phyloP scores from a whole-genome alignment of 1,139 yeast genomes.

The Meyerozyma sp. region DNA sequence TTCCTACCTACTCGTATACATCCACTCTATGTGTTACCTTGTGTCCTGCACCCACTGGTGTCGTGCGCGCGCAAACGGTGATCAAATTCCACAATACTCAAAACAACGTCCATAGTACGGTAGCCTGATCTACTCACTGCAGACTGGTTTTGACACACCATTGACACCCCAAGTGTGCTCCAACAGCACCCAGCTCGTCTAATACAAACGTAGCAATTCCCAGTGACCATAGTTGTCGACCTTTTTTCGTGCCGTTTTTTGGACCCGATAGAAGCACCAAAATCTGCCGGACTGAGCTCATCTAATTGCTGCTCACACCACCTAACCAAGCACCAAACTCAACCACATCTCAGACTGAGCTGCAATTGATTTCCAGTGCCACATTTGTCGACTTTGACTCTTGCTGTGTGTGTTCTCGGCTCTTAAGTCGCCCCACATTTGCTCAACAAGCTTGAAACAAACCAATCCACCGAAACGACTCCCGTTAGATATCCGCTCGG shows the following conservation, averaged over 20 bases:
- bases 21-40: not conserved
- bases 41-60: not conserved
- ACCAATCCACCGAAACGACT: too few species aligned
- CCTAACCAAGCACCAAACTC: too few species aligned
- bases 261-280: not conserved
- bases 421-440: too few species aligned
- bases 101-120: not conserved
- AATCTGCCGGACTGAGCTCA: not conserved
- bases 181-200: not conserved
- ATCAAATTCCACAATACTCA: slow-evolving; percentile 1
- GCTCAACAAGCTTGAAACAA: too few species aligned
- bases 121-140: not conserved
- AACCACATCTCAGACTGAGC: too few species aligned
- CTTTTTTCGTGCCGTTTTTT: not conserved
- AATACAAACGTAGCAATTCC: not conserved
- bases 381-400: too few species aligned
- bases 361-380: too few species aligned
- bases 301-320: not conserved
- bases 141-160: not conserved
- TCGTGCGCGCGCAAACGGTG: slow-evolving; percentile 1
- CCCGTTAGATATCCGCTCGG: too few species aligned
- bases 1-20: too few species aligned
- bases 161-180: not conserved
- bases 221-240: not conserved
- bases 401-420: too few species aligned